These are phyloP conservation scores for Ustilago hordei DNA, from an alignment of 1,284 basidiomycete species.

Conservation along the genomic window DNA sequence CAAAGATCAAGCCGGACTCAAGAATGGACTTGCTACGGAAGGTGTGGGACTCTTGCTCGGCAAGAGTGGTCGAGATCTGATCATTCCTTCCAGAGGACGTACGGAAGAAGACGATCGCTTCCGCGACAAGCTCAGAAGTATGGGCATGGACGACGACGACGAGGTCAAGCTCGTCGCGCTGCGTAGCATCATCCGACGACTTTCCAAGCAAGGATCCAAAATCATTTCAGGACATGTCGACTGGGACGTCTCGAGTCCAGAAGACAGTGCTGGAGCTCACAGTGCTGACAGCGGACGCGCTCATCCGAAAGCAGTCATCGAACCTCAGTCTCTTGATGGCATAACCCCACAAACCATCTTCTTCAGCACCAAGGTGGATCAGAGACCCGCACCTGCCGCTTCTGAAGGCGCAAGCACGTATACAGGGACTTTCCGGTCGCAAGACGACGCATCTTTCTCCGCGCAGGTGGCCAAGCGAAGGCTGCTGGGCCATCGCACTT, in stretches of 20 bases:
- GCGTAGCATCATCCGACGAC: constrained; percentile 80
- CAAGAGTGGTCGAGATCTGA: constrained; percentile 34
- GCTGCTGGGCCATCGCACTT: constrained; percentile 47
- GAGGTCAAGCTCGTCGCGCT: constrained; percentile 85
- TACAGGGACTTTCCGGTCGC: constrained; percentile 52
- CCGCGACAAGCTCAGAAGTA: constrained; percentile 78
- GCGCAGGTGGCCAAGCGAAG: constrained; percentile 52
- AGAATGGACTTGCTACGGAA: constrained; percentile 51
- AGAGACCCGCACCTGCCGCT: constrained; percentile 11
- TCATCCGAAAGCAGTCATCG: constrained; percentile 73
- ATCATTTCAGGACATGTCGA: constrained; percentile 12
- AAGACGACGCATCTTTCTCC: constrained; percentile 54
- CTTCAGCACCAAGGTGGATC: constrained; percentile 73
- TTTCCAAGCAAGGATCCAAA: constrained; percentile 62
- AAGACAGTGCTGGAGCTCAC: not conserved
- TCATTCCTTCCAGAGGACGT: constrained; percentile 26
- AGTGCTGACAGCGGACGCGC: constrained; percentile 11
- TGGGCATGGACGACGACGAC: constrained; percentile 83
- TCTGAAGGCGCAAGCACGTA: constrained; percentile 38
- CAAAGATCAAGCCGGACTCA: constrained; percentile 45
- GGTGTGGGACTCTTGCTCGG: constrained; percentile 56
- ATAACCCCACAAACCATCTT: constrained; percentile 97
- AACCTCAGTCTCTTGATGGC: constrained; percentile 75
- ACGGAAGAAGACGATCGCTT: constrained; percentile 79
- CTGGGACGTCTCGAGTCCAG: constrained; percentile 20